Evolutionary conservation across 2,329 filamentous ascomycete genomes (phyloP).

Genomic region (Diplodia mutila): DNA sequence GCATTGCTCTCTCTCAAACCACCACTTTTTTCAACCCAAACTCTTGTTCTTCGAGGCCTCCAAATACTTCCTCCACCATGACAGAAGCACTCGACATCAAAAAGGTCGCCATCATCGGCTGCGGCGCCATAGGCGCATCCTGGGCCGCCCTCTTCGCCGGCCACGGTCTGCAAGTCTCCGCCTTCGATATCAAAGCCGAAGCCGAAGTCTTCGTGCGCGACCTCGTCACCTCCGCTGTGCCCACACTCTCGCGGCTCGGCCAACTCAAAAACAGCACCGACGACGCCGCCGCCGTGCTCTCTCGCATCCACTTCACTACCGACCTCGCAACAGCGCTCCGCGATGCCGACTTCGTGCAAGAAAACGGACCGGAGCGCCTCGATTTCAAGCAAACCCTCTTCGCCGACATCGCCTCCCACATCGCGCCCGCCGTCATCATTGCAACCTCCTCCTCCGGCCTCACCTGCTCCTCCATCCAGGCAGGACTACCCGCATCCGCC

Average conservation of each 20-base stretch:
- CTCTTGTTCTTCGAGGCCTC: not conserved
- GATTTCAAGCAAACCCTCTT: slow-evolving; percentile 47
- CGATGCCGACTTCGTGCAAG: slow-evolving; percentile 24
- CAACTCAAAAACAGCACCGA: slow-evolving; percentile 22
- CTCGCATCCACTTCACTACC: slow-evolving; percentile 30
- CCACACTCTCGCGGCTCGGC: slow-evolving; percentile 27
- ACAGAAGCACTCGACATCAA: slow-evolving; percentile 25
- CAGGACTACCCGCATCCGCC: slow-evolving; percentile 29
- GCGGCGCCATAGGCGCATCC: slow-evolving; percentile 46
- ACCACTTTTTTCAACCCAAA: not conserved
- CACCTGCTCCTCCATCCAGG: slow-evolving; percentile 39
- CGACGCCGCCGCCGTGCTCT: not conserved
- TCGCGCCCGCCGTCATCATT: slow-evolving; percentile 42
- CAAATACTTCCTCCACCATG: not conserved
- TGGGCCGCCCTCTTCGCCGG: slow-evolving; percentile 50
- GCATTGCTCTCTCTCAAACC: not conserved
- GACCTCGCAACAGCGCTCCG: slow-evolving; percentile 30
- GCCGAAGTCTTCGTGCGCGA: slow-evolving; percentile 34
- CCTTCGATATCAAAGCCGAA: slow-evolving; percentile 46
- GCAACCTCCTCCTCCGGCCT: slow-evolving; percentile 48
- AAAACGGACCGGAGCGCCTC: slow-evolving; percentile 46
- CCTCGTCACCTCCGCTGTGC: slow-evolving; percentile 28
- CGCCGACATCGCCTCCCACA: slow-evolving; percentile 38
- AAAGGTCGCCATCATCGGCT: slow-evolving; percentile 42
- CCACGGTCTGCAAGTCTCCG: slow-evolving; percentile 45